A percentile compares a stretch with the other conserved stretches of the same genome.
Conservation (phyloP, 2,329 filamentous ascomycete species). For the Zarea fungicola region DNA sequence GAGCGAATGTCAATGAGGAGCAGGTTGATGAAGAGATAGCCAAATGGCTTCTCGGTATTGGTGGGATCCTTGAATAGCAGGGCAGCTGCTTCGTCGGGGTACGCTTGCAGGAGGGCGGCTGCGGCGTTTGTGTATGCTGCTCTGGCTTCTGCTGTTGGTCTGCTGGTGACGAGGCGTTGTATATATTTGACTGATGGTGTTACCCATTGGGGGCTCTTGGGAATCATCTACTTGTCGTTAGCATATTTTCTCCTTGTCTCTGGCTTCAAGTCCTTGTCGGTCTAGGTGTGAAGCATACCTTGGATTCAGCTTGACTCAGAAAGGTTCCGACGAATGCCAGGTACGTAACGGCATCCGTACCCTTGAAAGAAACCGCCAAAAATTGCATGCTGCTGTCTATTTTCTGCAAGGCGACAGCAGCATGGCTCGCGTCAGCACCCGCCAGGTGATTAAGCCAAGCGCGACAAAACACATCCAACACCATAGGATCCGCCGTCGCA, state of each 20-base stretch:
- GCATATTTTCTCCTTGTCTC: background rate
- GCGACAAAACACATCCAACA: conserved; percentile 50
- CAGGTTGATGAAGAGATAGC: conserved; percentile 60
- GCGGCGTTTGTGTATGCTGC: conserved; percentile 55
- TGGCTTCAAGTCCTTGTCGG: background rate
- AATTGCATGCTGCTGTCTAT: conserved; percentile 43
- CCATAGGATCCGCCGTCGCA: conserved; percentile 47
- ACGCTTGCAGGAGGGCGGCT: conserved; percentile 52
- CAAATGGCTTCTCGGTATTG: conserved; percentile 46
- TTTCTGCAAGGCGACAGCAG: conserved; percentile 26
- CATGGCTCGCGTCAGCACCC: conserved; percentile 22
- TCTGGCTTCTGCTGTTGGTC: conserved; percentile 50
- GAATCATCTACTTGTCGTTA: conserved; percentile 37
- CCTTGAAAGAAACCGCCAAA: conserved; percentile 49
- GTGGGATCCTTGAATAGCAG: conserved; percentile 48
- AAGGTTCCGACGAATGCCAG: conserved; percentile 51
- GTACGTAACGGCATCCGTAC: conserved; percentile 56
- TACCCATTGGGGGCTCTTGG: conserved; percentile 50
- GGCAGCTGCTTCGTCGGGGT: conserved; percentile 39
- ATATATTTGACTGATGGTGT: conserved; percentile 41
- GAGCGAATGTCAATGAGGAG: conserved; percentile 61
- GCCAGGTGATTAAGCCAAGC: conserved; percentile 50
- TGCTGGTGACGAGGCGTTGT: conserved; percentile 47
- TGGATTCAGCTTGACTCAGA: conserved; percentile 42
- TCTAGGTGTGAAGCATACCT: conserved; percentile 34